Base-by-base conservation (phyloP, 129 eudicot genomes). In the Flaveria brownii region DNA sequence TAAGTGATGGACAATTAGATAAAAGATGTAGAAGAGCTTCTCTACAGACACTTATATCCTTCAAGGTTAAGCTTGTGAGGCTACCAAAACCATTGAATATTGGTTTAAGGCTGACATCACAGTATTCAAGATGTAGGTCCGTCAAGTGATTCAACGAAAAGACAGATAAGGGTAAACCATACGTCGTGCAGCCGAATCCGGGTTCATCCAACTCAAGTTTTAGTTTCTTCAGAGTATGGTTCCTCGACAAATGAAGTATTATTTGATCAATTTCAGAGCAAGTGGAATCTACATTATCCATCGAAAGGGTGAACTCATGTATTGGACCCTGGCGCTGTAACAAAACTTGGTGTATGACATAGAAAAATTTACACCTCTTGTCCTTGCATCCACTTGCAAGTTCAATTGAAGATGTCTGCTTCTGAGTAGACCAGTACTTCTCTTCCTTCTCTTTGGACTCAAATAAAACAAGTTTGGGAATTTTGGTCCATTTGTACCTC, bases 401-500 rank as follows among this genome's bases (percentile, higher is more conserved):
- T 4, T 41, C 20, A 28, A 6, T 28, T 20, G 6, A n/a, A 15
- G 17, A 51, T 51, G 12, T 17, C 3, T 18, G 62, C 23, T 56
- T 17, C 26, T 6, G 10, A 56, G 2, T 22, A 10, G 33, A n/a
- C 61, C 8, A 1, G 3, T 9, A 3, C 23, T 0, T 25, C 6
- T 1, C 61, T 49, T n/a, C 17, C 15, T 16, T 6, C 22, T 2
- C 23, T 3, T 4, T n/a, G 5, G 8, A 52, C 20, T n/a, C 0
- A 6, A 1, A 52, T 20, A 64, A 57, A 16, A 9, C 33, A 2
- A 57, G 64, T 20, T 57, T 20, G 23, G 64, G 64, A 18, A 57
- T 22, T 57, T 57, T 18, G 64, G 64, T 57, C 64, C 64, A 57
- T 10, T 57, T 57, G 15, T 80, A 51, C 51, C 72, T 72, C 78